phyloP scores from a whole-genome alignment of 371 early-diverging fungal species.

The Rhizopus arrhizus region DNA sequence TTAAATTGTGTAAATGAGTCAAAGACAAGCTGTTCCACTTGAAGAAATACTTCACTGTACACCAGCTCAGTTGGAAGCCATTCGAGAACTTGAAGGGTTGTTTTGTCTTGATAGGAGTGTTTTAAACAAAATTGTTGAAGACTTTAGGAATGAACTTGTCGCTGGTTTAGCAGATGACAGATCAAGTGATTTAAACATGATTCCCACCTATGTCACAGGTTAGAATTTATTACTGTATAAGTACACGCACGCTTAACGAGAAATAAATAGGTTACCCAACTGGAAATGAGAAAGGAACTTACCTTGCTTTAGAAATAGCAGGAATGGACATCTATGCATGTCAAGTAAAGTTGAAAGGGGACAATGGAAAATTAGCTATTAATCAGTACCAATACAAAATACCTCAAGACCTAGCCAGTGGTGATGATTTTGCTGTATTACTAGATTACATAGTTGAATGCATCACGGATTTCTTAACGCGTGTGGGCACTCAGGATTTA shows the following conservation, averaged over 20 bases:
- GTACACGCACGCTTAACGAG: neutral
- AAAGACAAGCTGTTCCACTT: conserved; percentile 27
- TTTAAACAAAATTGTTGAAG: conserved; percentile 31
- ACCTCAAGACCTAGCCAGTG: conserved; percentile 73
- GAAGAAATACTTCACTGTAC: conserved; percentile 24
- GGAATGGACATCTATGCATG: conserved; percentile 70
- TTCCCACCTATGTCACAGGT: conserved; percentile 57
- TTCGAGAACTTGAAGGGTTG: conserved; percentile 34
- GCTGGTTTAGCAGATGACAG: conserved; percentile 48
- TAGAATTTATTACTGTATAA: conserved; percentile 4
- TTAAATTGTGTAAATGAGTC: conserved; percentile 16
- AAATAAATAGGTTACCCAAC: conserved; percentile 64
- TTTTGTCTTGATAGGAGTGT: conserved; percentile 33
- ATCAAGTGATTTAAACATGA: conserved; percentile 55
- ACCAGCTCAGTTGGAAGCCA: conserved; percentile 24
- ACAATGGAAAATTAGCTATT: conserved; percentile 49
- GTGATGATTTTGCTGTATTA: conserved; percentile 63
- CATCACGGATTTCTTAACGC: conserved; percentile 46
- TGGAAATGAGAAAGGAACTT: conserved; percentile 86
- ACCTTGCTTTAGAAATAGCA: conserved; percentile 89
- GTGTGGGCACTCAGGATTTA: conserved; percentile 52
- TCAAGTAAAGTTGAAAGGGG: conserved; percentile 56
- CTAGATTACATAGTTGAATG: conserved; percentile 89
- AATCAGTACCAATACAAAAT: conserved; percentile 74
- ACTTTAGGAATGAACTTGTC: conserved; percentile 39